Percentiles rank a stretch among this genome's conserved stretches.
Conservation (phyloP, 1,284 basidiomycete species). For the Heterobasidion irregulare region DNA sequence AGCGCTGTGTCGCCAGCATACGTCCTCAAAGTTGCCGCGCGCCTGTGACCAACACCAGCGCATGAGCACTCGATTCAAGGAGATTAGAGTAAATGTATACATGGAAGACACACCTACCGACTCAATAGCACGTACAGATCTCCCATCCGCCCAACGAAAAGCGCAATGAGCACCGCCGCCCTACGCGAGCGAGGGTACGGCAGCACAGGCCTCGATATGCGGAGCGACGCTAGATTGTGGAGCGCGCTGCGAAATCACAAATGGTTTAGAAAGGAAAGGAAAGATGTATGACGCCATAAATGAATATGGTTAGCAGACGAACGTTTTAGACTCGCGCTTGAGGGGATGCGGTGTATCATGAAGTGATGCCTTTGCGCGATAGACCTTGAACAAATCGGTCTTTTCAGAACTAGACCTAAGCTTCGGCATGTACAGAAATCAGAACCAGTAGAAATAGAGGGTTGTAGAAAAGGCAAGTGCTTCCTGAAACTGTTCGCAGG, state of each 20-base stretch:
- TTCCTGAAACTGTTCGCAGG: too few relatives aligned
- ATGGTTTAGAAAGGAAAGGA: neutral
- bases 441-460: too few relatives aligned
- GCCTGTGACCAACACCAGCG: conserved; percentile 30
- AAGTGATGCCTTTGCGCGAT: conserved; percentile 30
- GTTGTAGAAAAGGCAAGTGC: too few relatives aligned
- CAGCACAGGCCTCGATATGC: conserved; percentile 32
- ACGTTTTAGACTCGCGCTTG: conserved; percentile 40
- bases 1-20: conserved; percentile 82
- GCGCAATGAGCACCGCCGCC: conserved; percentile 68
- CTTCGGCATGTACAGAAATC: neutral
- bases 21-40: conserved; percentile 59
- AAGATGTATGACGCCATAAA: neutral
- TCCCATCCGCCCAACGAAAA: conserved; percentile 76
- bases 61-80: neutral
- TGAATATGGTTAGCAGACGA: conserved; percentile 4
- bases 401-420: neutral
- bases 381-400: conserved; percentile 30
- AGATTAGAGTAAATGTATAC: neutral
- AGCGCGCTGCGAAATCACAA: conserved; percentile 41
- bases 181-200: conserved; percentile 42
- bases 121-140: conserved; percentile 78
- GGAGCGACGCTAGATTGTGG: conserved; percentile 45
- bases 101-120: conserved; percentile 35
- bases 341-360: conserved; percentile 34